A percentile compares a stretch with the other conserved stretches of the same genome.
These are phyloP conservation scores for Polygonum maritimum DNA, from an alignment of 148 eudicot species.

Conservation along the genomic window DNA sequence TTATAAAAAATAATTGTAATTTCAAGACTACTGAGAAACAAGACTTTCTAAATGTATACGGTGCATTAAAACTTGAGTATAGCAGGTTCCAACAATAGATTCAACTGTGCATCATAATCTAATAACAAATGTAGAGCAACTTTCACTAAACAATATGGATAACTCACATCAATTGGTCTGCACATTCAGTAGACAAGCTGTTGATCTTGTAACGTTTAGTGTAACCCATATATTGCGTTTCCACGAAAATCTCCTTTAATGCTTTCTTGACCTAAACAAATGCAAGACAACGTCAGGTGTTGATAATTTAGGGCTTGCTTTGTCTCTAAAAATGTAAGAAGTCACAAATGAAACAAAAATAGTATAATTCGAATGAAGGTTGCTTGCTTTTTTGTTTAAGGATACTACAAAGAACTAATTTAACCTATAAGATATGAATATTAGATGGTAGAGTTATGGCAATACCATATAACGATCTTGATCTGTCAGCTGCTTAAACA, in stretches of 20 bases:
- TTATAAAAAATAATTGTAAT: too few relatives aligned
- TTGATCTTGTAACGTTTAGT: constrained; percentile 17
- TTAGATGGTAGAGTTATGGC: background rate
- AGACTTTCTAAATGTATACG: background rate
- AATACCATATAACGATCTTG: constrained; percentile 36
- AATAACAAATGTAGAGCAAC: background rate
- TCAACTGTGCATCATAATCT: background rate
- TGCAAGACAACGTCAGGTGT: background rate
- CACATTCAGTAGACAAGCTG: constrained; percentile 13
- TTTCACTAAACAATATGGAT: background rate
- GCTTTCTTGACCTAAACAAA: constrained; percentile 28
- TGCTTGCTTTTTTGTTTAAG: too few relatives aligned
- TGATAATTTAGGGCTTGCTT: background rate
- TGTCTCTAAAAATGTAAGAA: background rate
- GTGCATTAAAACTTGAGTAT: background rate
- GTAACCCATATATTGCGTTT: constrained; percentile 26
- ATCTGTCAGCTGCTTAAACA: constrained; percentile 28
- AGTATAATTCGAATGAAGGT: too few relatives aligned
- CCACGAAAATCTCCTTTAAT: constrained; percentile 26
- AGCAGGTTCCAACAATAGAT: background rate
- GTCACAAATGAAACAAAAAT: too few relatives aligned
- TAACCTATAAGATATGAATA: background rate
- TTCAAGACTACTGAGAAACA: background rate
- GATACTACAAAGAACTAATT: too few relatives aligned
- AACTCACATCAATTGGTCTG: constrained; percentile 12